phyloP scores from a whole-genome alignment of 352 stramenopile genomes.

The Lagenidium sp. region DNA sequence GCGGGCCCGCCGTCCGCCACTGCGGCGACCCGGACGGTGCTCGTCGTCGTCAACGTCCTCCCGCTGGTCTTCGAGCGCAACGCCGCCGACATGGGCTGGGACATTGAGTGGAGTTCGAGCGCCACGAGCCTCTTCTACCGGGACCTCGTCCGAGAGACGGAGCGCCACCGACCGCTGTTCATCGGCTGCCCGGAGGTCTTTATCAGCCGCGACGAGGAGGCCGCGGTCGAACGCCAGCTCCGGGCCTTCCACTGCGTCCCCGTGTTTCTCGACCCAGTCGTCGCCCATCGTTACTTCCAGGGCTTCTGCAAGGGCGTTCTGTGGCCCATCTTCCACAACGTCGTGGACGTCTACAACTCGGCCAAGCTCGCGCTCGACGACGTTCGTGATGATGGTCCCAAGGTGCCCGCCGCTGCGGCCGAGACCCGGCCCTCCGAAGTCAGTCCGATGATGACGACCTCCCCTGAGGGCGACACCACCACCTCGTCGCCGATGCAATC shows the following conservation, averaged over 20 bases:
- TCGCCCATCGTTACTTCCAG: constrained; percentile 84
- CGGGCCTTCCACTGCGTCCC: constrained; percentile 91
- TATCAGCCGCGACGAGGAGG: constrained; percentile 42
- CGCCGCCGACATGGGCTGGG: constrained; percentile 28
- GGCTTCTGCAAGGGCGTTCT: constrained; percentile 97
- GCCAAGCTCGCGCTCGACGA: constrained; percentile 56
- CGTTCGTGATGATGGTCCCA: background rate
- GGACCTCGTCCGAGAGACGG: constrained; percentile 41
- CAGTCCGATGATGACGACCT: background rate
- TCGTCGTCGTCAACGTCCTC: constrained; percentile 77
- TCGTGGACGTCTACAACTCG: constrained; percentile 93
- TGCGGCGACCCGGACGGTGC: too few species aligned
- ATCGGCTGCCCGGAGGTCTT: constrained; percentile 74
- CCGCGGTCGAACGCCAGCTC: constrained; percentile 63
- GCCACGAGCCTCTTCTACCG: constrained; percentile 72
- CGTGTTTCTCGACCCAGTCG: constrained; percentile 88
- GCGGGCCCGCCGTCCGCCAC: too few species aligned
- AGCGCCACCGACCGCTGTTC: constrained; percentile 53
- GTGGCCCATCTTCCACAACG: constrained; percentile 97
- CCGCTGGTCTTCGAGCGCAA: constrained; percentile 63
- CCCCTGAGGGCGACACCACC: too few species aligned
- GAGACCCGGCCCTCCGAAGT: background rate
- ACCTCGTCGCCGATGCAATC: too few species aligned
- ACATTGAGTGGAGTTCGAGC: constrained; percentile 61
- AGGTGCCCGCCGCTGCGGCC: background rate